phyloP scores from a whole-genome alignment of 2,329 filamentous ascomycete species.

The Aphanoascus verrucosus region DNA sequence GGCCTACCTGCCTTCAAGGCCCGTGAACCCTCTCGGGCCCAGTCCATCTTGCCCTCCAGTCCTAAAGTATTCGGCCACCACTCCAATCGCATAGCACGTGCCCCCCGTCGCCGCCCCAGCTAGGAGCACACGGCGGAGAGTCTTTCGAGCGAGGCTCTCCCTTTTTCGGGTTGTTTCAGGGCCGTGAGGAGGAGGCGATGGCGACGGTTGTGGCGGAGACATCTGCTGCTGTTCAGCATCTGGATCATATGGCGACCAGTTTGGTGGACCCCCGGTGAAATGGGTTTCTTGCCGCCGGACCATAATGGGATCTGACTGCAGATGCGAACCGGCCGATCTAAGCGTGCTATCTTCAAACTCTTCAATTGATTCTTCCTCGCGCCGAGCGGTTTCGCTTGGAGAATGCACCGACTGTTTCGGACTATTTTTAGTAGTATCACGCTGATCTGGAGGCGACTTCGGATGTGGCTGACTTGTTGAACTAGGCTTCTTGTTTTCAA shows the following conservation, averaged over 20 bases:
- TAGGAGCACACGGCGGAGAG: conserved; percentile 27
- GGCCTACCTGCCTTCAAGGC: conserved; percentile 13
- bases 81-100: conserved; percentile 34
- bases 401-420: conserved; percentile 10
- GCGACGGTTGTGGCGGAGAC: neutral
- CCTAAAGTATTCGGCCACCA: conserved; percentile 33
- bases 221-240: neutral
- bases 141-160: conserved; percentile 13
- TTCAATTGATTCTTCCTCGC: conserved; percentile 12
- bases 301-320: neutral
- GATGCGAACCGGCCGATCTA: conserved; percentile 16
- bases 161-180: neutral
- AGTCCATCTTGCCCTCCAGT: conserved; percentile 31
- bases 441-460: neutral
- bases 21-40: conserved; percentile 32
- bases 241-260: conserved; percentile 19
- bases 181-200: neutral
- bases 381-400: conserved; percentile 4
- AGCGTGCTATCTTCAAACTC: conserved; percentile 5
- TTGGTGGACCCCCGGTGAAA: conserved; percentile 18
- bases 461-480: neutral
- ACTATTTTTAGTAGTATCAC: neutral
- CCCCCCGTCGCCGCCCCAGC: conserved; percentile 27
- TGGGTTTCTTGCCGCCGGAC: conserved; percentile 10
- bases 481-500: conserved; percentile 18